These are phyloP conservation scores for Cyanodermella asteris DNA, from an alignment of 2,329 filamentous ascomycete species.

Conservation along the genomic window DNA sequence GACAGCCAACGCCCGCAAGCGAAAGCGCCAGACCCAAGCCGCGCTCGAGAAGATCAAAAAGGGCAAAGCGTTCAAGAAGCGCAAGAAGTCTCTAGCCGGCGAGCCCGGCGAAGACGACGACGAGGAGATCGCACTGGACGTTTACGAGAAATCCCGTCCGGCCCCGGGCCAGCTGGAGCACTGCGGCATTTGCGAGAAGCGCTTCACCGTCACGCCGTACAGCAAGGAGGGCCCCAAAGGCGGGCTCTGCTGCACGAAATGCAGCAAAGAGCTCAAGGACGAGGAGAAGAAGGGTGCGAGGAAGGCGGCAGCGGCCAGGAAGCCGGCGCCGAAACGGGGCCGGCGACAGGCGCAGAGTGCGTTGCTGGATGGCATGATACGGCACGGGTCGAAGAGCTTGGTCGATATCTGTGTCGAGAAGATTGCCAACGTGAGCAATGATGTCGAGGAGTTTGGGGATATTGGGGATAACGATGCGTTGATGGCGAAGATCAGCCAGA, in stretches of 20 bases:
- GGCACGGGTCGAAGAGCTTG: conserved; percentile 20
- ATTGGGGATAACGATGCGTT: conserved; percentile 34
- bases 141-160: conserved; percentile 33
- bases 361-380: conserved; percentile 49
- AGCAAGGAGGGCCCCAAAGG: conserved; percentile 63
- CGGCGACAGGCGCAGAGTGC: conserved; percentile 65
- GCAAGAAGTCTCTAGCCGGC: conserved; percentile 22
- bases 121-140: conserved; percentile 23
- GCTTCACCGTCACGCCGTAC: conserved; percentile 85
- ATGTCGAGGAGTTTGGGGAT: conserved; percentile 43
- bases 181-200: conserved; percentile 63
- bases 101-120: conserved; percentile 24
- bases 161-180: conserved; percentile 74
- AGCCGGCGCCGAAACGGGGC: too few species aligned
- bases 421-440: conserved; percentile 39
- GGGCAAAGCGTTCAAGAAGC: conserved; percentile 27
- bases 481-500: conserved; percentile 36
- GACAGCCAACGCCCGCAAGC: conserved; percentile 27
- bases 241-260: conserved; percentile 64
- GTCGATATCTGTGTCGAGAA: conserved; percentile 38
- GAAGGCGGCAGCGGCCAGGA: conserved; percentile 32
- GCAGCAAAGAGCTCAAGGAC: conserved; percentile 49
- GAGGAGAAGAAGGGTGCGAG: conserved; percentile 35
- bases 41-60: conserved; percentile 24
- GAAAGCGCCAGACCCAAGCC: conserved; percentile 31